Conservation (phyloP, 139 green algal species). For the Volvox reticuliferus region DNA sequence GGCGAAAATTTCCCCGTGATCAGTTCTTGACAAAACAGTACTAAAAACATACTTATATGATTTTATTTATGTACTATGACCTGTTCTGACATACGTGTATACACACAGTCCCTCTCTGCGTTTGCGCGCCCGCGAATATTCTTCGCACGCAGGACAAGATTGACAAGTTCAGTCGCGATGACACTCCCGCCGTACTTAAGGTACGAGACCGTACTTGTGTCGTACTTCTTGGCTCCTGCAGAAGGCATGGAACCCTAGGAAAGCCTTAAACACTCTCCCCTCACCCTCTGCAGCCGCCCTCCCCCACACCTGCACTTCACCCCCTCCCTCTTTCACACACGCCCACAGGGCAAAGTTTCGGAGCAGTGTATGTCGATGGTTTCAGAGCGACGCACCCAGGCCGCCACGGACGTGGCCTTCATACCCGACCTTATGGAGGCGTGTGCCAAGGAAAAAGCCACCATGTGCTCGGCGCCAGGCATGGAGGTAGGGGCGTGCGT, state of each 20-base stretch:
- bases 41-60: no score
- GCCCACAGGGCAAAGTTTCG: constrained; percentile 24
- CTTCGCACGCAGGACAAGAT: constrained; percentile 28
- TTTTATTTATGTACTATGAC: no score
- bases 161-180: constrained; percentile 32
- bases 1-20: no score
- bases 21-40: no score
- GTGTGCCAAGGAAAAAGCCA: constrained; percentile 17
- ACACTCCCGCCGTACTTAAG: constrained; percentile 31
- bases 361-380: constrained; percentile 45
- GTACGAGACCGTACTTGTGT: neutral
- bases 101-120: neutral
- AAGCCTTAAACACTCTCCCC: no score
- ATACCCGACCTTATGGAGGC: constrained; percentile 45
- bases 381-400: constrained; percentile 47
- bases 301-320: neutral
- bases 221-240: no score
- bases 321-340: neutral
- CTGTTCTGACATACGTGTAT: neutral
- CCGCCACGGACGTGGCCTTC: constrained; percentile 52
- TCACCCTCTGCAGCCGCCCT: neutral
- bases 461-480: neutral
- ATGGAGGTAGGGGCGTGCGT: neutral
- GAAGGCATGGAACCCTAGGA: no score
- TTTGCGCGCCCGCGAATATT: neutral